Conservation (phyloP, 2,329 filamentous ascomycete genomes). For the Hymenoscyphus fructigenus region DNA sequence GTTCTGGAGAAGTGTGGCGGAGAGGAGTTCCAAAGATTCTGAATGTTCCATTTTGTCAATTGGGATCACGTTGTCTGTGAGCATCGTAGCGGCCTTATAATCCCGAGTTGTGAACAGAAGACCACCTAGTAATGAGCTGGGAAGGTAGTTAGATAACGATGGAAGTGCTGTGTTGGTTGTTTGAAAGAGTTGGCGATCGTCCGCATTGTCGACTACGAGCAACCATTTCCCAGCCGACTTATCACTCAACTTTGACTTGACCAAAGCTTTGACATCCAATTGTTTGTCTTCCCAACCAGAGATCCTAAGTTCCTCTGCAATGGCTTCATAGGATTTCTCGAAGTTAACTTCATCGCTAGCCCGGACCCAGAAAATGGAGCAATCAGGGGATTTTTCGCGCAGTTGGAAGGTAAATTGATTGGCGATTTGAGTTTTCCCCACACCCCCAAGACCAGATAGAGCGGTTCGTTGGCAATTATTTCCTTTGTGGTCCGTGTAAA, state of each 20-base stretch:
- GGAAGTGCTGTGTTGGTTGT: neutral
- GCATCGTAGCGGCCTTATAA: conserved; percentile 31
- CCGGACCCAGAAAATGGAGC: neutral
- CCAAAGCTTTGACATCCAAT: conserved; percentile 14
- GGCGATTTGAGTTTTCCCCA: conserved; percentile 33
- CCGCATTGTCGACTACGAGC: neutral
- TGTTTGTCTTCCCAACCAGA: conserved; percentile 14
- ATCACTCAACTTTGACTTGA: neutral
- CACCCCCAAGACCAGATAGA: conserved; percentile 31
- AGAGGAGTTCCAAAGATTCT: conserved; percentile 34
- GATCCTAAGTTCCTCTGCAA: neutral
- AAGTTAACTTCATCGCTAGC: neutral
- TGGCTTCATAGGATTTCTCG: conserved; percentile 11
- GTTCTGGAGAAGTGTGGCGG: conserved; percentile 15
- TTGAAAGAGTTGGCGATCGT: neutral
- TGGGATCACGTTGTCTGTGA: conserved; percentile 26
- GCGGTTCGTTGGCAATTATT: conserved; percentile 18
- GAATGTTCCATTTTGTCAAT: conserved; percentile 29
- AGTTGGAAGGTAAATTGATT: conserved; percentile 28
- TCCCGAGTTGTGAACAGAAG: conserved; percentile 42
- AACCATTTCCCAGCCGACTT: neutral
- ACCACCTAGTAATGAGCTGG: conserved; percentile 34
- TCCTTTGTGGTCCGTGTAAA: neutral
- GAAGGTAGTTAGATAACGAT: conserved; percentile 19
- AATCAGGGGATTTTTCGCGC: conserved; percentile 10